Evolutionary conservation across 1,284 basidiomycete genomes (phyloP), one percentile per base, ranked within the genome.

Genomic region (Coniferiporia sulphurascens): DNA sequence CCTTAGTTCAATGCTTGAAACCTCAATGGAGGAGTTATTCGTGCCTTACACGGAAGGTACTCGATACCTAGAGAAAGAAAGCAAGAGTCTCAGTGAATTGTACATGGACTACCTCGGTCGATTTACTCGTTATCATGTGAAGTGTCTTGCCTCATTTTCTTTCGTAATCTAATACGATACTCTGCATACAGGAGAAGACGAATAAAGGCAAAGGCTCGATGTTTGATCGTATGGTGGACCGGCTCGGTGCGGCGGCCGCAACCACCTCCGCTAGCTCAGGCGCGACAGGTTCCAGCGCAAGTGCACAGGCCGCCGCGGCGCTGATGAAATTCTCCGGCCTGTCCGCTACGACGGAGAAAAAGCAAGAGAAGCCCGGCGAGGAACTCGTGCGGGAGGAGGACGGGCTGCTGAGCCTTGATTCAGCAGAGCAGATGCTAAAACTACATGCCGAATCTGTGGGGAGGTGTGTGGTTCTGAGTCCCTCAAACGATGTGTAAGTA

Each of bases 401-500:
- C 68, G 95, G 95, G 4, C 67, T 84, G 43, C 74, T 97, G 38
- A 85, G 78, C 50, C 74, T 97, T 3, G 84, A 86, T 43, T 78
- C 87, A 22, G 91, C 92, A 1, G 93, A 96, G 75, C 87, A 82
- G 65, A 94, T 98, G 85, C 75, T 98, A 17, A 92, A 87, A 70
- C 97, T 95, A 93, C 95, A 98, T 72, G 95, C 95, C 1, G 95
- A 98, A 71, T 90, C 93, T 1, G 86, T 96, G 36, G 95, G 95
- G 3, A 78, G 95, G 63, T 94, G 93, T 64, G 90, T 95, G 7
- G 95, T 97, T 72, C 76, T 98, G 32, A 94, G 87, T 66, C 73
- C 85, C 3, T 68, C 83, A 1, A 84, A 81, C 51, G 95, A 98
- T 66, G 85, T 95, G 91, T 96, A 68, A 74, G 91, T 77, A 1